Conservation (phyloP, 2,329 filamentous ascomycete species). For the Epichloe festucae region DNA sequence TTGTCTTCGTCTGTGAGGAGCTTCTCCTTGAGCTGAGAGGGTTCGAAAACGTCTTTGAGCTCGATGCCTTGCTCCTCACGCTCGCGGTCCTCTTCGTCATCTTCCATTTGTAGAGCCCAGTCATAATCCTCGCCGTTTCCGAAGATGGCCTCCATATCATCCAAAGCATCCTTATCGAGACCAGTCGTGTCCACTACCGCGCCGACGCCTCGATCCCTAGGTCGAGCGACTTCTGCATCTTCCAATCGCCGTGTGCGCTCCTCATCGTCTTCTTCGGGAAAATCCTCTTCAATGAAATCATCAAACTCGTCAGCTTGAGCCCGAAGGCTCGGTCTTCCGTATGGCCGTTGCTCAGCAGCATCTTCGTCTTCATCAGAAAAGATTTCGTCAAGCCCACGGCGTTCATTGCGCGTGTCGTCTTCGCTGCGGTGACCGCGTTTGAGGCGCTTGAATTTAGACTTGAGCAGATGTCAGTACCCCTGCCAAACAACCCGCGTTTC, state of each 20-base stretch:
- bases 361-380: slow-evolving; percentile 92
- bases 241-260: slow-evolving; percentile 64
- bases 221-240: slow-evolving; percentile 78
- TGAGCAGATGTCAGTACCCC: neutral
- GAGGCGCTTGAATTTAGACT: slow-evolving; percentile 91
- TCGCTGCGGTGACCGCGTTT: slow-evolving; percentile 81
- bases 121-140: slow-evolving; percentile 92
- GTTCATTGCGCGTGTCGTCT: slow-evolving; percentile 48
- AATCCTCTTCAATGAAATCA: slow-evolving; percentile 95
- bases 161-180: slow-evolving; percentile 80
- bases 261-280: slow-evolving; percentile 76
- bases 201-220: slow-evolving; percentile 56
- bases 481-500: neutral
- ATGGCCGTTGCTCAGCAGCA: slow-evolving; percentile 40
- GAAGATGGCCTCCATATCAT: slow-evolving; percentile 94
- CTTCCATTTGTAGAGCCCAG: slow-evolving; percentile 83
- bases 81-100: slow-evolving; percentile 67
- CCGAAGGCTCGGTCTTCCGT: slow-evolving; percentile 40
- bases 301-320: slow-evolving; percentile 68
- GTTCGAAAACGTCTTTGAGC: slow-evolving; percentile 96
- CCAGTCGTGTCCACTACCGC: slow-evolving; percentile 67
- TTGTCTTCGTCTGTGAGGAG: slow-evolving; percentile 95
- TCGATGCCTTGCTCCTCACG: slow-evolving; percentile 75
- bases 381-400: slow-evolving; percentile 75
- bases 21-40: slow-evolving; percentile 84